Conservation (phyloP, 345 rosid genomes). For the Populus davidiana region DNA sequence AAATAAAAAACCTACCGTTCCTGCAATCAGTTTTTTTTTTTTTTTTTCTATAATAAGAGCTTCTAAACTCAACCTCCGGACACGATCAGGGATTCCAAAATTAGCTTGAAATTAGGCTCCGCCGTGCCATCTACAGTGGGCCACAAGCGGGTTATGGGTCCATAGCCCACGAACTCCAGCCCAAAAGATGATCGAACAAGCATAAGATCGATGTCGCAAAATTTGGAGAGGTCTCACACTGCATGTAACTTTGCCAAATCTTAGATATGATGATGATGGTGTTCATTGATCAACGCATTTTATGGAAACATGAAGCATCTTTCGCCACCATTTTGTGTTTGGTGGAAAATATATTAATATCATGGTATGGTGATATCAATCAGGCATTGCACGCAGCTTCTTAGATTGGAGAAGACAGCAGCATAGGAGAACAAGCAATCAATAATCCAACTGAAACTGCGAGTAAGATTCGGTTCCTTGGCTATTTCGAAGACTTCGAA, state of each 20-base stretch:
- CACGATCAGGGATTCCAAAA: background rate
- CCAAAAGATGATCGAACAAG: no score
- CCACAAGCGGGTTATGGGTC: background rate
- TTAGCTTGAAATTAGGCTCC: background rate
- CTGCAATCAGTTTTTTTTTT: no score
- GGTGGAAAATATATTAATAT: background rate
- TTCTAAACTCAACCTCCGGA: no score
- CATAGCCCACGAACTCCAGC: no score
- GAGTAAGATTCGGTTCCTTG: conserved; percentile 27
- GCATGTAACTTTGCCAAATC: background rate
- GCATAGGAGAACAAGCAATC: background rate
- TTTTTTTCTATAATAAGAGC: no score
- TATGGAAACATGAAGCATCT: background rate
- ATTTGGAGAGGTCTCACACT: no score
- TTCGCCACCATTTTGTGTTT: background rate
- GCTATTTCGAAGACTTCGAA: conserved; percentile 19
- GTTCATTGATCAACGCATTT: background rate
- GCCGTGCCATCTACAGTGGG: background rate
- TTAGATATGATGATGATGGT: background rate
- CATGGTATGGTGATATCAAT: background rate
- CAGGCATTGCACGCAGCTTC: background rate
- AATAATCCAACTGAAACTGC: background rate
- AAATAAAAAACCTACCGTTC: no score
- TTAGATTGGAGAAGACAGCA: background rate
- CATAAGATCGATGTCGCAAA: no score